Percentiles rank a stretch among this genome's conserved stretches.
These are phyloP conservation scores for Trichoderma aggressivum DNA, from an alignment of 2,329 filamentous ascomycete genomes.

Conservation along the genomic window DNA sequence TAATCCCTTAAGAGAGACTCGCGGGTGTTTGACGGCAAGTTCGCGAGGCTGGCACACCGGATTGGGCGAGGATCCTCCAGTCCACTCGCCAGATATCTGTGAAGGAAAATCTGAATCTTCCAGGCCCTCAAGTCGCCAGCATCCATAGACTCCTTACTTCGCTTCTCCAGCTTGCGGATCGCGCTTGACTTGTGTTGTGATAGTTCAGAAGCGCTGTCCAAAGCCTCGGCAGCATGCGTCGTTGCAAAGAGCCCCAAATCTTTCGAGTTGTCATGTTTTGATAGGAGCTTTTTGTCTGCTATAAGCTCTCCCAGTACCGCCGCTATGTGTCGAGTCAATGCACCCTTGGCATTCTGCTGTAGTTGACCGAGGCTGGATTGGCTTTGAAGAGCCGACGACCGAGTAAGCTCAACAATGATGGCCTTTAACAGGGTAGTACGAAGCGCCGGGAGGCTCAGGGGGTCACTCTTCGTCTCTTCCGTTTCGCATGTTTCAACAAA, in stretches of 20 bases:
- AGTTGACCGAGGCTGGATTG: constrained; percentile 27
- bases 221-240: constrained; percentile 30
- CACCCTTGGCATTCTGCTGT: constrained; percentile 26
- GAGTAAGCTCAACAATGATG: constrained; percentile 29
- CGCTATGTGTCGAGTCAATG: constrained; percentile 29
- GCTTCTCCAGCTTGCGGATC: constrained; percentile 36
- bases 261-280: constrained; percentile 23
- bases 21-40: constrained; percentile 29
- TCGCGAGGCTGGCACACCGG: constrained; percentile 31
- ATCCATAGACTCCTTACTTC: constrained; percentile 33
- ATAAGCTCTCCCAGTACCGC: constrained; percentile 28
- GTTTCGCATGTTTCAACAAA: constrained; percentile 29
- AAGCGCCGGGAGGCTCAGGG: constrained; percentile 27
- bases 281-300: constrained; percentile 31
- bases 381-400: constrained; percentile 27
- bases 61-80: constrained; percentile 34
- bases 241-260: constrained; percentile 34
- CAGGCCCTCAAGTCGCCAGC: constrained; percentile 41
- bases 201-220: constrained; percentile 24
- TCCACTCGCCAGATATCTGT: constrained; percentile 34
- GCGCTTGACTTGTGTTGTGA: constrained; percentile 31
- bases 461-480: neutral
- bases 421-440: constrained; percentile 37
- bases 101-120: constrained; percentile 45
- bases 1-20: constrained; percentile 34